Percentiles rank a stretch among this genome's conserved stretches.
These are phyloP conservation scores for Cajanus cajan DNA, from an alignment of 306 rosid genomes.

Conservation along the genomic window DNA sequence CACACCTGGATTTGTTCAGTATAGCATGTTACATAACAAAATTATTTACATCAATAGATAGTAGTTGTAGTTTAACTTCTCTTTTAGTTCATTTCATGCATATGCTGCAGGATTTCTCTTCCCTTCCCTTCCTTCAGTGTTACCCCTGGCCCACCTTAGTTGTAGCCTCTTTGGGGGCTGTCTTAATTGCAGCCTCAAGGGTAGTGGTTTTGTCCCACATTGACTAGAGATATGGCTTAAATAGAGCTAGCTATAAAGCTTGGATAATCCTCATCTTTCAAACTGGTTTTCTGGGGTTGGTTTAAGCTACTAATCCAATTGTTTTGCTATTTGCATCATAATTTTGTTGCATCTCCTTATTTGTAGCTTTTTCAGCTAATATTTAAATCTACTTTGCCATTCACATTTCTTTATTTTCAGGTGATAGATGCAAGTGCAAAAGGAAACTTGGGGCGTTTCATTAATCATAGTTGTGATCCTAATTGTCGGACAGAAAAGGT, in stretches of 20 bases:
- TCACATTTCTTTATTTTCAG: conserved; percentile 52
- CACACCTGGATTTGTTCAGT: not conserved
- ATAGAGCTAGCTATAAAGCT: too few relatives aligned
- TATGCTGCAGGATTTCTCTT: conserved; percentile 6
- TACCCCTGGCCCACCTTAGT: too few relatives aligned
- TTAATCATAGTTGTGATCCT: conserved; percentile 98
- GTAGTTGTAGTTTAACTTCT: not conserved
- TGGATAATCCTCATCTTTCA: too few relatives aligned
- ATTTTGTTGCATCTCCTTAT: not conserved
- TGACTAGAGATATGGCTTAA: too few relatives aligned
- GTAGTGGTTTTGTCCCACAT: too few relatives aligned
- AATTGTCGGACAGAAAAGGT: conserved; percentile 99
- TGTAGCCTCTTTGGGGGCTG: too few relatives aligned
- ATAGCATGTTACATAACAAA: not conserved
- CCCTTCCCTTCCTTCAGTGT: not conserved
- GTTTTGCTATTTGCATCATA: not conserved
- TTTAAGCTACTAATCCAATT: not conserved
- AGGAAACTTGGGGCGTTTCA: conserved; percentile 99
- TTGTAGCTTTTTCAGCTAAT: not conserved
- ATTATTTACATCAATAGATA: conserved; percentile 1
- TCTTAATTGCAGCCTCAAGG: too few relatives aligned
- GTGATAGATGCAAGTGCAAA: conserved; percentile 97
- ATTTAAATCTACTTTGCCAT: not conserved
- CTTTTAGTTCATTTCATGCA: not conserved
- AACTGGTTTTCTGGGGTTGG: too few relatives aligned